phyloP scores from a whole-genome alignment of 1,284 basidiomycete species.

The Macrocystidia cucumis region DNA sequence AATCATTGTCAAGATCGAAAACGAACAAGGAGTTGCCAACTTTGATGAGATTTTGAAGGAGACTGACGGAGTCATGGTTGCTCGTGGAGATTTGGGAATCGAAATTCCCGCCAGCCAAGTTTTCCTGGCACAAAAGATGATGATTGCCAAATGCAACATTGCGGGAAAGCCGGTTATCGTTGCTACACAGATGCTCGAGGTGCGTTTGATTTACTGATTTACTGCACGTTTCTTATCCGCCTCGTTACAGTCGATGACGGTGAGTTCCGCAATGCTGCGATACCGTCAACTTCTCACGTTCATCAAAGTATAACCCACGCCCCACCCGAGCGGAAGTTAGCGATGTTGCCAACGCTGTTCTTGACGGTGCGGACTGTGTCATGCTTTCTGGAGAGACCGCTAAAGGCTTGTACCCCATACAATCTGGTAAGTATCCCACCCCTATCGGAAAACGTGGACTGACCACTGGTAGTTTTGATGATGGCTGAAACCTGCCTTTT shows the following conservation, averaged over 20 bases:
- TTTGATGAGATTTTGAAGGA: slow-evolving; percentile 95
- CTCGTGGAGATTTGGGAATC: slow-evolving; percentile 96
- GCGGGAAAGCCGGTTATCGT: slow-evolving; percentile 97
- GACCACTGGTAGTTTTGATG: slow-evolving; percentile 68
- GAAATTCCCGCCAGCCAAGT: slow-evolving; percentile 98
- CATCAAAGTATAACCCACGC: slow-evolving; percentile 83
- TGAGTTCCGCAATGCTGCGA: slow-evolving; percentile 18
- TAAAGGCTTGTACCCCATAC: slow-evolving; percentile 90
- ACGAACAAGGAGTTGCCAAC: slow-evolving; percentile 95
- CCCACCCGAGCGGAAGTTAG: slow-evolving; percentile 96
- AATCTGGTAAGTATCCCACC: slow-evolving; percentile 61
- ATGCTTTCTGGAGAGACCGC: slow-evolving; percentile 98
- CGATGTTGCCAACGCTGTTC: slow-evolving; percentile 95
- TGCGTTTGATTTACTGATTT: slow-evolving; percentile 24
- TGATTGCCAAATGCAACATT: slow-evolving; percentile 98
- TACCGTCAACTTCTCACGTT: slow-evolving; percentile 13
- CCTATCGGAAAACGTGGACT: slow-evolving; percentile 6
- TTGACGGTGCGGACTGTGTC: slow-evolving; percentile 96
- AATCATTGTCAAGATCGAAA: slow-evolving; percentile 98
- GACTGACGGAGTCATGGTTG: slow-evolving; percentile 97
- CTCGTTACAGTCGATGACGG: slow-evolving; percentile 80
- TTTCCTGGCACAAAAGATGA: slow-evolving; percentile 99
- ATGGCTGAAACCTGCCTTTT: slow-evolving; percentile 98
- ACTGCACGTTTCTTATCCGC: slow-evolving; percentile 8
- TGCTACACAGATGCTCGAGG: slow-evolving; percentile 99